Conservation (phyloP, 2,329 filamentous ascomycete genomes). For the Ilyonectria robusta region DNA sequence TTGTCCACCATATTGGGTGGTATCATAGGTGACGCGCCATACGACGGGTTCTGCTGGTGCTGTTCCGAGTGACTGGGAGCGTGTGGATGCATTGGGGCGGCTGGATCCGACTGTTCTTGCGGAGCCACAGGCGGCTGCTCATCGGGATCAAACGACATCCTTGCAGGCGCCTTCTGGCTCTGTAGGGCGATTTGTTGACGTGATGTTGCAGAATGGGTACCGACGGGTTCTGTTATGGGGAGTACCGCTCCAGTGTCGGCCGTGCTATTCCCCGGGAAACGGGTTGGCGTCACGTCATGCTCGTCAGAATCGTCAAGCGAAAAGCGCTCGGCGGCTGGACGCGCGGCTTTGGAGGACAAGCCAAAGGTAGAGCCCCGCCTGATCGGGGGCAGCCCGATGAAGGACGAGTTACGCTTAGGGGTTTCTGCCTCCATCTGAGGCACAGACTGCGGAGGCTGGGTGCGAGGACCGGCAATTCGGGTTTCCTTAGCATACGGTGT, state of each 20-base stretch:
- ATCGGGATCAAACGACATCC: slow-evolving; percentile 20
- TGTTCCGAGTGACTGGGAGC: slow-evolving; percentile 19
- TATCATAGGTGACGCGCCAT: slow-evolving; percentile 37
- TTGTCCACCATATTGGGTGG: slow-evolving; percentile 49
- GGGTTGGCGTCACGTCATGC: slow-evolving; percentile 25
- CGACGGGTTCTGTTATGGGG: slow-evolving; percentile 5
- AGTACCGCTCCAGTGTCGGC: slow-evolving; percentile 8
- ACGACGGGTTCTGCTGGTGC: slow-evolving; percentile 29
- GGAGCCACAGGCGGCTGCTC: slow-evolving; percentile 19
- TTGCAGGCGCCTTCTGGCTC: slow-evolving; percentile 21
- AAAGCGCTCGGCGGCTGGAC: slow-evolving; percentile 52
- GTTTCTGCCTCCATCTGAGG: slow-evolving; percentile 36
- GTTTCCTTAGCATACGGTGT: slow-evolving; percentile 17
- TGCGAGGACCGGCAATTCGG: slow-evolving; percentile 30
- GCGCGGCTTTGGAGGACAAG: slow-evolving; percentile 52
- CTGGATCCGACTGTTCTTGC: slow-evolving; percentile 22
- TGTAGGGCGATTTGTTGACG: slow-evolving; percentile 14
- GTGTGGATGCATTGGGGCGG: slow-evolving; percentile 23
- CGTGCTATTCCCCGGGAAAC: slow-evolving; percentile 22
- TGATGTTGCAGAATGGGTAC: slow-evolving; percentile 20
- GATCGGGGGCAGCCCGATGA: slow-evolving; percentile 71
- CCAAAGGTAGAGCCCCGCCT: slow-evolving; percentile 71
- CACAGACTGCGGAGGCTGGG: slow-evolving; percentile 14
- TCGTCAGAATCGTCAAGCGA: slow-evolving; percentile 54
- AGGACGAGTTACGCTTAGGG: slow-evolving; percentile 64